Percentiles rank a stretch among this genome's conserved stretches.
These are phyloP conservation scores for Xylariales sp. DNA, from an alignment of 2,329 filamentous ascomycete genomes.

Conservation along the genomic window DNA sequence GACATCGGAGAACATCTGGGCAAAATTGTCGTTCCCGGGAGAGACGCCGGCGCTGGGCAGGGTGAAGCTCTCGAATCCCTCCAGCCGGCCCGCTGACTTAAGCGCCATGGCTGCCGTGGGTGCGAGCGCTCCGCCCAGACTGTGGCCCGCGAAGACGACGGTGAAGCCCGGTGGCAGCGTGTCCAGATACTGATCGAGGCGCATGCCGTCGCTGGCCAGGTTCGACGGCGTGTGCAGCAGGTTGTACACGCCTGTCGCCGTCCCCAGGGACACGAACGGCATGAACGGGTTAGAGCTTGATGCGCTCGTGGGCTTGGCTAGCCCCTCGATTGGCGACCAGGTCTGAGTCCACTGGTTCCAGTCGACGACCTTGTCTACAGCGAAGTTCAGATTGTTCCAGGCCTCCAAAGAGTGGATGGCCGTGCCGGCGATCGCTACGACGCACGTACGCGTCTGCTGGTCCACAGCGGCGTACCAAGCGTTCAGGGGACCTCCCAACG, in stretches of 20 bases:
- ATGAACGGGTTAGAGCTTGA: not conserved
- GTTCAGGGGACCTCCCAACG: not conserved
- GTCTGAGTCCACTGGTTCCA: not conserved
- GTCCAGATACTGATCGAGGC: conserved; percentile 1
- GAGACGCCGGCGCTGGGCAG: conserved; percentile 1
- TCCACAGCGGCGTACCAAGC: conserved; percentile 3
- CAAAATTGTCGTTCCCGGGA: not conserved
- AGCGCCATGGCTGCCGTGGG: not conserved
- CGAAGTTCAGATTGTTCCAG: not conserved
- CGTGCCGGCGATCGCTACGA: conserved; percentile 3
- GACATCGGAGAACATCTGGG: not conserved
- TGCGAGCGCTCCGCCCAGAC: conserved; percentile 2
- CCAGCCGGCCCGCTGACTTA: not conserved
- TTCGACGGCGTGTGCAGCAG: not conserved
- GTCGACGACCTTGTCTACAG: not conserved
- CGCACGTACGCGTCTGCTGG: not conserved
- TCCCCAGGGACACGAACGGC: not conserved
- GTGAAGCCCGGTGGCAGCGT: not conserved
- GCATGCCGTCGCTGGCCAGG: not conserved
- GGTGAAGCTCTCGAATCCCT: not conserved
- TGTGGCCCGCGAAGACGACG: conserved; percentile 3
- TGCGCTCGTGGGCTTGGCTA: not conserved
- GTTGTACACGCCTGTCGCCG: not conserved
- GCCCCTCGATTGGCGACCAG: not conserved
- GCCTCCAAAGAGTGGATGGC: not conserved